Base-by-base conservation (phyloP, 1,139 yeast species). In the Scheffersomyces stambukii region DNA sequence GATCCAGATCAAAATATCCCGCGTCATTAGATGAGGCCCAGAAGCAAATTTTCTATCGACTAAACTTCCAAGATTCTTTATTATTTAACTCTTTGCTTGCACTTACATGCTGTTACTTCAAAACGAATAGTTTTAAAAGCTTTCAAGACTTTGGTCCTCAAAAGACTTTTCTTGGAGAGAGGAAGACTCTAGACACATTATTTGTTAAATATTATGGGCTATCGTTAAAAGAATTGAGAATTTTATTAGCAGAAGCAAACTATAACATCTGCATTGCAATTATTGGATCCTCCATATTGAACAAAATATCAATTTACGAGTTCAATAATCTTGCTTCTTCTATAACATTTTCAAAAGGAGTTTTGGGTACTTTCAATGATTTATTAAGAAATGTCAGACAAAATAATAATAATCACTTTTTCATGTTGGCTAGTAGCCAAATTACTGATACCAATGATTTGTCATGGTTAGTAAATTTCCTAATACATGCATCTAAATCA, bases 271-370 rank as follows among this genome's bases (percentile, higher is more conserved):
- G 47, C 9, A 30, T 51, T 3, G 49, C 57, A 1, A 38, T 54
- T 9, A 34, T 48, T 5, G 52, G 50, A 3, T 45, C 52, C 16
- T 46, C 51, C 7, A 24, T 52, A n/a, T 42, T 57, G 13, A 54
- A 53, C 35, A 49, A 45, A 25, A 41, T 52, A 11, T 45, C 57
- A 24, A 45, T 54, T 12, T 54, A 51, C 25, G 58, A 54, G 25
- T 44, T 43, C 26, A 29, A 38, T 10, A 43, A 47, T 27, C 36
- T 52, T 18, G 29, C 39, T 9, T 44, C 51, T 16, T 44, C 51
- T 6, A 30, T 44, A 5, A 44, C 57, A 8, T 57, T 56, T 27
- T 43, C 52, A 17, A 45, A 48, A 20, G 64, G 64, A 1, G 36
- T 54, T 13, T 40, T 49, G 1, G 38, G 50, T 7, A 42, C 54